These are phyloP conservation scores for Decorospora gaudefroyi DNA, from an alignment of 2,329 filamentous ascomycete species.

Conservation along the genomic window DNA sequence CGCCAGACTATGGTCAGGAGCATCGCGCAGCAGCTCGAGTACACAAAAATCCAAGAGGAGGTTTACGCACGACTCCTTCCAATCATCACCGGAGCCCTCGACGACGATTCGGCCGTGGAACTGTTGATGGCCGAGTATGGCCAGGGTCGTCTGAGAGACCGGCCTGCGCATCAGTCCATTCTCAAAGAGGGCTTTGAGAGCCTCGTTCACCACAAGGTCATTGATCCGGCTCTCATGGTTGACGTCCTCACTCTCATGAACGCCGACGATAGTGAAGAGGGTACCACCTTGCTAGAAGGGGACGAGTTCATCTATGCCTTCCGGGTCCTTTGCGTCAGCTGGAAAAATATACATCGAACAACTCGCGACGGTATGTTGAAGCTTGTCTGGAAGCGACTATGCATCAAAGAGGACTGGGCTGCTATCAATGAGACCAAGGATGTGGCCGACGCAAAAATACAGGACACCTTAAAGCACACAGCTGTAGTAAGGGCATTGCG, in stretches of 20 bases:
- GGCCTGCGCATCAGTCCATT: conserved; percentile 68
- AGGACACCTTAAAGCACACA: conserved; percentile 63
- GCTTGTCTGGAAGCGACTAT: conserved; percentile 86
- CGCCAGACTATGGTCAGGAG: conserved; percentile 35
- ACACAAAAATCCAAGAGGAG: conserved; percentile 78
- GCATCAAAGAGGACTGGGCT: conserved; percentile 83
- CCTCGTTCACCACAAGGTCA: conserved; percentile 71
- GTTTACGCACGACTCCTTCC: conserved; percentile 73
- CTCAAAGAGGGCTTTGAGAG: conserved; percentile 72
- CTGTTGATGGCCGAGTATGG: conserved; percentile 72
- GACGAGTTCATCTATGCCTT: conserved; percentile 77
- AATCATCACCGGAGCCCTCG: conserved; percentile 72
- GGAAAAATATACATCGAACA: conserved; percentile 56
- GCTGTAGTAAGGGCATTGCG: conserved; percentile 69
- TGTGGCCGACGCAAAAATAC: conserved; percentile 71
- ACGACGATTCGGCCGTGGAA: conserved; percentile 76
- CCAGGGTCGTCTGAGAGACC: conserved; percentile 59
- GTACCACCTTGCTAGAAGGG: conserved; percentile 51
- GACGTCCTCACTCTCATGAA: conserved; percentile 82
- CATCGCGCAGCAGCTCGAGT: conserved; percentile 65
- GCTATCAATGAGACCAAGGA: conserved; percentile 75
- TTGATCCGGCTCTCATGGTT: conserved; percentile 64
- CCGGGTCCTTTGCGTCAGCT: conserved; percentile 57
- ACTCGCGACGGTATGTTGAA: conserved; percentile 57
- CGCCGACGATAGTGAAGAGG: conserved; percentile 50